phyloP scores from a whole-genome alignment of 192 early-diverging fungal genomes.

The Backusella psychrophila region DNA sequence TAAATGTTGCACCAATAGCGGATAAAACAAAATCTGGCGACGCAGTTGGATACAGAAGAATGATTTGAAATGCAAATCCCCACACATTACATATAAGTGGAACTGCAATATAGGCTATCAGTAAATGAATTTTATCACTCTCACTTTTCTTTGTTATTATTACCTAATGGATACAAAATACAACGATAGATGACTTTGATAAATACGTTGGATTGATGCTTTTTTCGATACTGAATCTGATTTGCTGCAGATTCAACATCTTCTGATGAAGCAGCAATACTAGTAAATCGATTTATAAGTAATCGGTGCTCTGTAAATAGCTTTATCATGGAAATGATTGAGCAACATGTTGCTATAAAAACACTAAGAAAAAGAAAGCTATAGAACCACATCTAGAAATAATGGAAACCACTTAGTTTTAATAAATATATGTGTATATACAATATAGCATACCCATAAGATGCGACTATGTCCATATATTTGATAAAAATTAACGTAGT shows the following conservation, averaged over 20 bases:
- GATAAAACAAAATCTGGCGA: not conserved
- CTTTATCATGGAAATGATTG: not conserved
- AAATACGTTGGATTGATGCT: not conserved
- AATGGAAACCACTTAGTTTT: not conserved
- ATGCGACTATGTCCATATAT: not conserved
- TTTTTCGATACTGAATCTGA: not conserved
- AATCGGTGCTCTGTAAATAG: not conserved
- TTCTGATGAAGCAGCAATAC: not conserved
- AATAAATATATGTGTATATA: not conserved
- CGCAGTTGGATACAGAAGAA: not conserved
- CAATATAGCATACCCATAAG: not conserved
- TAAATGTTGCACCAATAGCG: not conserved
- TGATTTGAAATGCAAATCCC: not conserved
- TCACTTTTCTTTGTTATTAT: not conserved
- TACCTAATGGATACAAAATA: not conserved
- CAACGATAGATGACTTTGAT: not conserved
- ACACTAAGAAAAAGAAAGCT: not conserved
- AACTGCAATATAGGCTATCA: not conserved
- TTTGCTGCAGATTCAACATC: not conserved
- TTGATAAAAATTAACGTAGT: not conserved
- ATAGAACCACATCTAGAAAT: not conserved
- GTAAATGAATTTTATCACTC: not conserved
- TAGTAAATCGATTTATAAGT: not conserved
- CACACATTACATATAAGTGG: not conserved
- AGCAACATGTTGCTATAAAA: not conserved